Evolutionary conservation across 306 rosid genomes (phyloP).

Genomic region (Fragaria ananassa): DNA sequence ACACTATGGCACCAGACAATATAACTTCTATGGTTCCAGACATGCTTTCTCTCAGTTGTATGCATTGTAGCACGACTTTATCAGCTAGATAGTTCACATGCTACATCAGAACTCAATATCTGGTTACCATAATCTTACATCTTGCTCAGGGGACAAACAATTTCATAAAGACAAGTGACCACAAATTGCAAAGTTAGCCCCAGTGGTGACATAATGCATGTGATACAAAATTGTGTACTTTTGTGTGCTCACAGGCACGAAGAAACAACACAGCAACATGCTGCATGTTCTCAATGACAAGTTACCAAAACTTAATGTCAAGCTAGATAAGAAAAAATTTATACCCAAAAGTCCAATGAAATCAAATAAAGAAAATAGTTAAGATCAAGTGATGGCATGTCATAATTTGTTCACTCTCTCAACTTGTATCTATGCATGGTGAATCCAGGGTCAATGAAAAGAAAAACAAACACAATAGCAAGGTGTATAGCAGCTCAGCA

Average conservation of each 20-base stretch:
- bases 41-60: not conserved
- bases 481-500: constrained; percentile 1
- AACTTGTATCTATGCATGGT: not conserved
- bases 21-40: not conserved
- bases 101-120: not conserved
- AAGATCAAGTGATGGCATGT: not conserved
- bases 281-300: not conserved
- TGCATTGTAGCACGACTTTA: not conserved
- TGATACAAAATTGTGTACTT: not conserved
- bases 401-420: not conserved
- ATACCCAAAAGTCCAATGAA: not conserved
- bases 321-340: not conserved
- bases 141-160: not conserved
- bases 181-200: not conserved
- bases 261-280: not conserved
- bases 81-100: not conserved
- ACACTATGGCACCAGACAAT: not conserved
- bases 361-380: not conserved
- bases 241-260: not conserved
- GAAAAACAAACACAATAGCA: not conserved
- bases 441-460: not conserved
- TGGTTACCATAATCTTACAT: not conserved
- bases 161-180: not conserved
- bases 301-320: not conserved
- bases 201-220: not conserved